Percentiles rank a stretch among this genome's conserved stretches.
Evolutionary conservation across 768 basidiomycete species (phyloP).

Genomic region (Tylopilus sp.): DNA sequence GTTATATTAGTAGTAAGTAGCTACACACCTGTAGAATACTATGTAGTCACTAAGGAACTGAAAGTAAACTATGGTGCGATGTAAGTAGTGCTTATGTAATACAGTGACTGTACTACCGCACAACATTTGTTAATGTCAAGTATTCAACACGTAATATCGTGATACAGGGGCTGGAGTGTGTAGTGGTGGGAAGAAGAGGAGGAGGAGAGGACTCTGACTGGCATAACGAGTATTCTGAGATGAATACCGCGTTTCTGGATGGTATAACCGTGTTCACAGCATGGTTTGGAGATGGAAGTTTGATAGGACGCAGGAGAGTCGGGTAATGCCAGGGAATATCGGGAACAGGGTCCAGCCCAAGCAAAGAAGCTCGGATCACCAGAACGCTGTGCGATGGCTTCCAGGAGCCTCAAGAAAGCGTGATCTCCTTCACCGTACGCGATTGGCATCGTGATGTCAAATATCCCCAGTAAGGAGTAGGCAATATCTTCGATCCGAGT

Average conservation of each 20-base stretch:
- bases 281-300: neutral
- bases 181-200: neutral
- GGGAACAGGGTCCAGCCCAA: slow-evolving; percentile 8
- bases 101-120: too few species aligned
- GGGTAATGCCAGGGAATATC: slow-evolving; percentile 6
- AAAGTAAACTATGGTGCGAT: too few species aligned
- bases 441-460: slow-evolving; percentile 11
- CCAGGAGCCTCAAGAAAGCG: slow-evolving; percentile 10
- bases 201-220: neutral
- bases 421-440: slow-evolving; percentile 12
- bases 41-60: too few species aligned
- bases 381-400: slow-evolving; percentile 11
- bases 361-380: slow-evolving; percentile 15
- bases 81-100: too few species aligned
- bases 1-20: too few species aligned
- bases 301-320: slow-evolving; percentile 12
- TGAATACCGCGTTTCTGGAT: slow-evolving; percentile 11
- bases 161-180: neutral
- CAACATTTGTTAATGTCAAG: too few species aligned
- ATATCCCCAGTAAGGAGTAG: slow-evolving; percentile 11
- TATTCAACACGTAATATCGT: too few species aligned
- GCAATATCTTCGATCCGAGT: slow-evolving; percentile 10
- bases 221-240: slow-evolving; percentile 7
- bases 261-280: slow-evolving; percentile 5
- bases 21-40: too few species aligned